Conservation (phyloP, 1,139 yeast species). For the Candida sanyaensis region DNA sequence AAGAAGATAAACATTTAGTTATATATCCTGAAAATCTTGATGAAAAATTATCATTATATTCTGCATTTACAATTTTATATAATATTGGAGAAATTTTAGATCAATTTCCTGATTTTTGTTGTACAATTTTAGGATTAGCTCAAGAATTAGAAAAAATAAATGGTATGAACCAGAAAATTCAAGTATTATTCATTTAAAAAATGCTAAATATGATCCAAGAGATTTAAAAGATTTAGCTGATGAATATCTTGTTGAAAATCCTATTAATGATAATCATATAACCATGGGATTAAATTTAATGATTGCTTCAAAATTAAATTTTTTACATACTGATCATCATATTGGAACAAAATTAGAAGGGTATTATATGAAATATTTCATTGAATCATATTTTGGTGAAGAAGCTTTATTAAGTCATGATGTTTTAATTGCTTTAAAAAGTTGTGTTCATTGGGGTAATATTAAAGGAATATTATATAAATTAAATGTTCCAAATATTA, state of each 20-base stretch:
- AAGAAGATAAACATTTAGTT: conserved; percentile 54
- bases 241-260: conserved; percentile 12
- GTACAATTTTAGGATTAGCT: conserved; percentile 53
- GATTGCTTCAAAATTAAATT: conserved; percentile 52
- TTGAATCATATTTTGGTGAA: conserved; percentile 43
- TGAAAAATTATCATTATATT: conserved; percentile 39
- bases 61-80: conserved; percentile 45
- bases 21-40: conserved; percentile 37
- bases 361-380: conserved; percentile 39
- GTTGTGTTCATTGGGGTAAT: conserved; percentile 60
- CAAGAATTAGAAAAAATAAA: conserved; percentile 47
- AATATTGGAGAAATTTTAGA: conserved; percentile 37
- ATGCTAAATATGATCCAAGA: conserved; percentile 33
- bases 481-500: conserved; percentile 44
- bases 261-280: conserved; percentile 33
- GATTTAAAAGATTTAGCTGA: conserved; percentile 19
- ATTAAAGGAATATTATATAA: conserved; percentile 49
- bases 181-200: conserved; percentile 40
- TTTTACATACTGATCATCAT: conserved; percentile 60
- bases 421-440: conserved; percentile 50
- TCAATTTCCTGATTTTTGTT: conserved; percentile 44
- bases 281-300: conserved; percentile 45
- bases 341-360: conserved; percentile 54
- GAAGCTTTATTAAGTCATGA: conserved; percentile 42
- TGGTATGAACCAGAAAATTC: conserved; percentile 55